phyloP scores from a whole-genome alignment of 2,329 filamentous ascomycete genomes.

The Epichloe typhina region DNA sequence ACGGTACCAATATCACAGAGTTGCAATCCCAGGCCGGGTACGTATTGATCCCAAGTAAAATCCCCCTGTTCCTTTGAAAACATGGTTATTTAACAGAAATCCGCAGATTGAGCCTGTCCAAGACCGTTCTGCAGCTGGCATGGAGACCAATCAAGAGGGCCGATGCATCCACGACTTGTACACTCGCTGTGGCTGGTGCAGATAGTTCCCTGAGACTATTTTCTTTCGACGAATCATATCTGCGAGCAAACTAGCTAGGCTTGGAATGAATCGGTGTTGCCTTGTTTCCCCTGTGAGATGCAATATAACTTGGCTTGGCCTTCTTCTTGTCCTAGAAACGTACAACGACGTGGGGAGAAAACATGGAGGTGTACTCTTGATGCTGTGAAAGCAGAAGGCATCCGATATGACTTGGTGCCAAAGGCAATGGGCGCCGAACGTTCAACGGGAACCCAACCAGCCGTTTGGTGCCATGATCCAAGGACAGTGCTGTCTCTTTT shows the following conservation, averaged over 20 bases:
- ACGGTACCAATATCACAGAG: conserved; percentile 25
- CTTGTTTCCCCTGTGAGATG: too few relatives aligned
- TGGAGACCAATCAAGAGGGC: conserved; percentile 45
- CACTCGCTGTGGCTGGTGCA: conserved; percentile 44
- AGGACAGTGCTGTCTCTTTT: too few relatives aligned
- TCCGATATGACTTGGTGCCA: too few relatives aligned
- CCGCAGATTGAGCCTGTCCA: conserved; percentile 35
- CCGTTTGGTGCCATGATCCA: too few relatives aligned
- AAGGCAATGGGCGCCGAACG: too few relatives aligned
- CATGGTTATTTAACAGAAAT: conserved; percentile 6
- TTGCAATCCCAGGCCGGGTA: conserved; percentile 25
- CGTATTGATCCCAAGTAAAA: conserved; percentile 11
- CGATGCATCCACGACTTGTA: conserved; percentile 16
- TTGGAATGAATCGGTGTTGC: too few relatives aligned
- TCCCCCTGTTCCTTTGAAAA: accelerated
- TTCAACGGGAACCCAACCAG: too few relatives aligned
- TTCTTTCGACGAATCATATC: conserved; percentile 22
- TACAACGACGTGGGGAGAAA: too few relatives aligned
- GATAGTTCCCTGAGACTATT: conserved; percentile 49
- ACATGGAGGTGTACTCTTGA: too few relatives aligned
- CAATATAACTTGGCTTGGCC: too few relatives aligned
- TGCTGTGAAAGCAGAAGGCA: too few relatives aligned
- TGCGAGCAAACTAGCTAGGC: conserved; percentile 4
- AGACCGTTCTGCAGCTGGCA: conserved; percentile 51
- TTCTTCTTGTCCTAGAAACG: too few relatives aligned